Evolutionary conservation across 2,329 filamentous ascomycete species (phyloP).

Genomic region (Penicillium nordicum): DNA sequence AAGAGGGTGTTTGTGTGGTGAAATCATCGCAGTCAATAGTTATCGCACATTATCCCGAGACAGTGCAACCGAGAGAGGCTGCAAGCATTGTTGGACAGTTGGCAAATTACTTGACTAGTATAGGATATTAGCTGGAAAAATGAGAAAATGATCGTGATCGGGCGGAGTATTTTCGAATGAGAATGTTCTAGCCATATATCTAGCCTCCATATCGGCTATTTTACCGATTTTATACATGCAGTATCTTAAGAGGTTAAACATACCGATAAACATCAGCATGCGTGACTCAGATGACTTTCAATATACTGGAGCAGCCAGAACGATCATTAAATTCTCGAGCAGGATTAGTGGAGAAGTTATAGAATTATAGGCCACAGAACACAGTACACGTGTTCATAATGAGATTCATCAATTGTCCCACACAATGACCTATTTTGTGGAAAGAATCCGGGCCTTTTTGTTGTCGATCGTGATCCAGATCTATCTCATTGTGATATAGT

Average conservation of each 20-base stretch:
- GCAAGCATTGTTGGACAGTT: neutral
- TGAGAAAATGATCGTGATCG: neutral
- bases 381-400: neutral
- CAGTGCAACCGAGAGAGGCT: neutral
- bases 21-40: neutral
- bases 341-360: neutral
- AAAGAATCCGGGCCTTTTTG: neutral
- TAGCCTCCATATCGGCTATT: no score
- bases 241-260: no score
- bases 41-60: neutral
- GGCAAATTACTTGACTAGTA: neutral
- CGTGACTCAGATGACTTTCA: no score
- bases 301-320: no score
- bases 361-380: neutral
- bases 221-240: no score
- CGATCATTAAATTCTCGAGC: no score
- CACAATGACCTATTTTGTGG: neutral
- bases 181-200: neutral
- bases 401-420: neutral
- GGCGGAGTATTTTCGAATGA: neutral
- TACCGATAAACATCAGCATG: no score
- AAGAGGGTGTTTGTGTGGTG: neutral
- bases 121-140: neutral
- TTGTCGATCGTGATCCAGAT: no score
- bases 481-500: no score